Evolutionary conservation across 2,329 filamentous ascomycete species (phyloP).

Genomic region (Cordyceps militaris): DNA sequence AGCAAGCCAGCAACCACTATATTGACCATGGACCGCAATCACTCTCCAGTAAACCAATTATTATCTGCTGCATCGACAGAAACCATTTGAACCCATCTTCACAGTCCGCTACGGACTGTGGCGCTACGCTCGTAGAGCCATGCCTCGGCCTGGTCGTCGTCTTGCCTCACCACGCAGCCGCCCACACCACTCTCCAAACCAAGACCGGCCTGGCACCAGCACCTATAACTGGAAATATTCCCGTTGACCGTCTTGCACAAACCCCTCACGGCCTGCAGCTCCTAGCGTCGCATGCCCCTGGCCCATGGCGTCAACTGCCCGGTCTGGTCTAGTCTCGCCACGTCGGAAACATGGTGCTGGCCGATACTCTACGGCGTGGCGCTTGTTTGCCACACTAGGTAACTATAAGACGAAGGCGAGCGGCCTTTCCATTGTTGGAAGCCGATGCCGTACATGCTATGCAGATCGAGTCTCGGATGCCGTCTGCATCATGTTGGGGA

Average conservation of each 20-base stretch:
- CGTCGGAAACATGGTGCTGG: neutral
- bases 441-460: neutral
- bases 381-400: neutral
- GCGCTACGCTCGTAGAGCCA: too few species aligned
- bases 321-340: neutral
- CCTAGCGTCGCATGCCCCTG: conserved; percentile 15
- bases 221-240: too few species aligned
- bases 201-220: neutral
- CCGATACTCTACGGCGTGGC: neutral
- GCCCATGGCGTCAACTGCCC: conserved; percentile 19
- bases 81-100: neutral
- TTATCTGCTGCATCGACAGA: neutral
- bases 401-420: too few species aligned
- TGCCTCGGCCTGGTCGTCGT: neutral
- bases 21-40: neutral
- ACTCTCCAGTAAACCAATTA: neutral
- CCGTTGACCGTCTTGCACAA: neutral
- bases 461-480: conserved; percentile 3
- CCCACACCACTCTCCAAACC: neutral
- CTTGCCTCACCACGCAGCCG: neutral
- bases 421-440: neutral
- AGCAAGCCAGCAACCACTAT: neutral
- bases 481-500: neutral
- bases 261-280: neutral
- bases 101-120: neutral